phyloP scores from a whole-genome alignment of 2,329 filamentous ascomycete genomes.

The Zymoseptoria pseudotritici region DNA sequence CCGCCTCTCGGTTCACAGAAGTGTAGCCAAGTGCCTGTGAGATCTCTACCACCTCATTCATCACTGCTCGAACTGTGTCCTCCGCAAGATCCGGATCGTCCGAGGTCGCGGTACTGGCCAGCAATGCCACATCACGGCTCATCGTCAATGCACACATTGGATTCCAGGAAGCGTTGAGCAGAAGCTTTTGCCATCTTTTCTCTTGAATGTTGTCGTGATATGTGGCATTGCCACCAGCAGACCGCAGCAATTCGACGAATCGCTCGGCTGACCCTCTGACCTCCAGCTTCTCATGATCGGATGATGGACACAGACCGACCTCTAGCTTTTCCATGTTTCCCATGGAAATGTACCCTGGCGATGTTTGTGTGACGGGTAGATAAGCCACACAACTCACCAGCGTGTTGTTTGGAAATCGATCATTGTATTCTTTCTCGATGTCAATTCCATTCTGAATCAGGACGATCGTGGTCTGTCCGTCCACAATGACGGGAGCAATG shows the following conservation, averaged over 20 bases:
- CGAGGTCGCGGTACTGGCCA: constrained; percentile 35
- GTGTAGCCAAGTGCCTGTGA: constrained; percentile 36
- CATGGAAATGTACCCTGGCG: constrained; percentile 42
- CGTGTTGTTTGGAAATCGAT: constrained; percentile 44
- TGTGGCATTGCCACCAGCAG: constrained; percentile 41
- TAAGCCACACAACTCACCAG: constrained; percentile 52
- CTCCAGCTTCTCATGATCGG: constrained; percentile 2
- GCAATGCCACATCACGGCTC: constrained; percentile 46
- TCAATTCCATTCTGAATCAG: constrained; percentile 56
- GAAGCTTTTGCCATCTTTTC: constrained; percentile 53
- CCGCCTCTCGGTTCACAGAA: constrained; percentile 30
- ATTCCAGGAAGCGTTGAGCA: constrained; percentile 57
- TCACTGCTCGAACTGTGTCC: constrained; percentile 21
- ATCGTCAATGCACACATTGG: constrained; percentile 51
- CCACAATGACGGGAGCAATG: constrained; percentile 35
- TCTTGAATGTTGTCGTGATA: constrained; percentile 49
- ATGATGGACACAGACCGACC: constrained; percentile 43
- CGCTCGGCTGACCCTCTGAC: constrained; percentile 13
- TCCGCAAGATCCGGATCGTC: constrained; percentile 30
- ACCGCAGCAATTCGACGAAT: constrained; percentile 28
- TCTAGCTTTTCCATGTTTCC: constrained; percentile 43
- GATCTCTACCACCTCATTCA: constrained; percentile 40
- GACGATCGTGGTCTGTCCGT: constrained; percentile 45
- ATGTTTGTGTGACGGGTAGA: constrained; percentile 44
- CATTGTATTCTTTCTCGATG: constrained; percentile 50